These are phyloP conservation scores for Whalleya microplaca DNA, from an alignment of 2,329 filamentous ascomycete species.

Conservation along the genomic window DNA sequence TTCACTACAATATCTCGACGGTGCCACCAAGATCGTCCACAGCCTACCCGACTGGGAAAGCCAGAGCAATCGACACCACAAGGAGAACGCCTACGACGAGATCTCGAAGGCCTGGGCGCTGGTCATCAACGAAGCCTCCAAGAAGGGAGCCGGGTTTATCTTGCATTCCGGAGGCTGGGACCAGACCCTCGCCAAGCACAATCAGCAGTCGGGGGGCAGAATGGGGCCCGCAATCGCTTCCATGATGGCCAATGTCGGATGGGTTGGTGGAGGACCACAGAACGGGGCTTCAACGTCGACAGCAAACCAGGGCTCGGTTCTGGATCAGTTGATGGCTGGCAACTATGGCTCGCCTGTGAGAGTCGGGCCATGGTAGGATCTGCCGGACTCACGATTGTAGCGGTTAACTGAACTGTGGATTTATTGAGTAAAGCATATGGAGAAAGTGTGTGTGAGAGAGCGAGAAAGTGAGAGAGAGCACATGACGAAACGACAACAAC, in stretches of 20 bases:
- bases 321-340: conserved; percentile 65
- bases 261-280: conserved; percentile 62
- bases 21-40: conserved; percentile 88
- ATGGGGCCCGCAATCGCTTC: conserved; percentile 80
- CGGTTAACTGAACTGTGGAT: neutral
- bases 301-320: conserved; percentile 60
- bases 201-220: conserved; percentile 81
- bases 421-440: neutral
- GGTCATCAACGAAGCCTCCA: conserved; percentile 88
- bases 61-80: conserved; percentile 86
- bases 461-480: too few species aligned
- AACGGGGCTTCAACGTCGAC: conserved; percentile 27
- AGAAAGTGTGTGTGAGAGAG: too few species aligned
- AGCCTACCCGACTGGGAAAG: conserved; percentile 89
- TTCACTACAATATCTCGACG: conserved; percentile 86
- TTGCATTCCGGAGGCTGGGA: conserved; percentile 93
- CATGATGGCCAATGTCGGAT: conserved; percentile 74
- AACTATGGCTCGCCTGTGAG: conserved; percentile 63
- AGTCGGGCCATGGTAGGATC: conserved; percentile 62
- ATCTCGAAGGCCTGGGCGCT: conserved; percentile 91
- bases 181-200: conserved; percentile 82
- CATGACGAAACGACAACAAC: neutral
- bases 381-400: neutral
- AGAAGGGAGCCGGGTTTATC: conserved; percentile 87
- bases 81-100: conserved; percentile 94